These are phyloP conservation scores for Morella rubra DNA, from an alignment of 306 rosid genomes.

Conservation along the genomic window DNA sequence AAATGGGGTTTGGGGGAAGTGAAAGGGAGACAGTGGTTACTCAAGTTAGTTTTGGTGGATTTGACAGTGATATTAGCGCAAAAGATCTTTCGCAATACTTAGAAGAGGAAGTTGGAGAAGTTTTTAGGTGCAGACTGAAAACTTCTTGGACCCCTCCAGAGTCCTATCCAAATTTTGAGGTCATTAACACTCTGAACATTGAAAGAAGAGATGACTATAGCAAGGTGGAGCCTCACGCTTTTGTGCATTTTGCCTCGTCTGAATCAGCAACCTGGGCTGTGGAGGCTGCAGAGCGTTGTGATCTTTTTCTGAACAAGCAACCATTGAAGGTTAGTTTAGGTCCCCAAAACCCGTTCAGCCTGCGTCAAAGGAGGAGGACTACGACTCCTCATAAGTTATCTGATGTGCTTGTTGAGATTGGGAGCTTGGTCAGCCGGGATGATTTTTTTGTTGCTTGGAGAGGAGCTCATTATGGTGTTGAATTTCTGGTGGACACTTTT, in stretches of 20 bases:
- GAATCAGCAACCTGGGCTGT: constrained; percentile 45
- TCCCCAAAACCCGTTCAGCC: constrained; percentile 50
- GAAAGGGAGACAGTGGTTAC: constrained; percentile 46
- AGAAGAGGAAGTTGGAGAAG: constrained; percentile 57
- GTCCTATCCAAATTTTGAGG: constrained; percentile 58
- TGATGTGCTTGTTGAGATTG: constrained; percentile 72
- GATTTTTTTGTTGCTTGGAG: constrained; percentile 65
- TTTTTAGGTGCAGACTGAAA: constrained; percentile 71
- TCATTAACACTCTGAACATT: constrained; percentile 20
- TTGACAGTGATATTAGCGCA: constrained; percentile 52
- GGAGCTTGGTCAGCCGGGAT: constrained; percentile 50
- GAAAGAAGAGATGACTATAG: constrained; percentile 34
- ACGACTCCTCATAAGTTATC: constrained; percentile 53
- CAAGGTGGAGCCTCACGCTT: constrained; percentile 76
- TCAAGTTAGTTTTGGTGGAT: constrained; percentile 84
- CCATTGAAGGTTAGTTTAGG: constrained; percentile 61
- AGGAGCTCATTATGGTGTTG: constrained; percentile 58
- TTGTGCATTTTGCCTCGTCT: constrained; percentile 66
- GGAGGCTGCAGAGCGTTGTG: constrained; percentile 48
- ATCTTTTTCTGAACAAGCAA: constrained; percentile 38
- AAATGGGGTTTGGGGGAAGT: constrained; percentile 47
- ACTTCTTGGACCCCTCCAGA: constrained; percentile 84
- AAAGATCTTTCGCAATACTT: constrained; percentile 48
- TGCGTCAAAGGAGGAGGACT: constrained; percentile 68
- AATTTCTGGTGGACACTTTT: constrained; percentile 81